These are phyloP conservation scores for Tylopilus subfusipes DNA, from an alignment of 768 basidiomycete species.

Conservation along the genomic window DNA sequence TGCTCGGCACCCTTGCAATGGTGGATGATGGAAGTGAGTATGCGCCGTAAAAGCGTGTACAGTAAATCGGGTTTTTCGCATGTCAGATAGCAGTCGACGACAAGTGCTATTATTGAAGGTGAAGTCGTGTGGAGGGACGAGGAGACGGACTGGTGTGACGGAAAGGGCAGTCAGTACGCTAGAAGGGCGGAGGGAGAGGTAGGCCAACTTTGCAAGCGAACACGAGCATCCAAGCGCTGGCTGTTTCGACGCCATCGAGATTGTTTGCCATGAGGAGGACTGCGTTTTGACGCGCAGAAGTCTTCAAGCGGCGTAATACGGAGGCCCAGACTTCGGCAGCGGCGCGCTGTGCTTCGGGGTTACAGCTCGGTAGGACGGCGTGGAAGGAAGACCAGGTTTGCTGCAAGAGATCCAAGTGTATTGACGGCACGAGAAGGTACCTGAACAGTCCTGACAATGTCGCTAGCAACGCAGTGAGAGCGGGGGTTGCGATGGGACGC, in stretches of 20 bases:
- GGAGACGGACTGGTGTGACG: constrained; percentile 59
- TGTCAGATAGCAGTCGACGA: constrained; percentile 55
- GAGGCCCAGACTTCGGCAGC: constrained; percentile 88
- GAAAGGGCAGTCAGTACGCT: background rate
- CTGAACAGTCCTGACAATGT: constrained; percentile 71
- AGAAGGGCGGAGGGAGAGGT: constrained; percentile 2
- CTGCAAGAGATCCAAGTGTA: constrained; percentile 48
- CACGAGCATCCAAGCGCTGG: constrained; percentile 70
- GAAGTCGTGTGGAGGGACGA: constrained; percentile 79
- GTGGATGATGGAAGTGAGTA: constrained; percentile 78
- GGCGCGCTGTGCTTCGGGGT: constrained; percentile 69
- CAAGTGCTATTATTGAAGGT: constrained; percentile 52
- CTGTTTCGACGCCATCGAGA: constrained; percentile 52
- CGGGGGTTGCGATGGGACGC: constrained; percentile 54
- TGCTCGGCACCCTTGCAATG: constrained; percentile 71
- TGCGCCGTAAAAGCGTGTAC: constrained; percentile 60
- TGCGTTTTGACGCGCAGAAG: constrained; percentile 51
- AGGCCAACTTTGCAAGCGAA: constrained; percentile 70
- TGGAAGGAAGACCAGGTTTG: constrained; percentile 59
- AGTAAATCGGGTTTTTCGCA: constrained; percentile 39
- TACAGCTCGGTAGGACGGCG: constrained; percentile 51
- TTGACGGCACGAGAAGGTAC: constrained; percentile 65
- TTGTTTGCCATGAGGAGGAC: constrained; percentile 52
- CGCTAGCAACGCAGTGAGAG: constrained; percentile 60
- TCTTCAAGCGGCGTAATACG: constrained; percentile 68